Evolutionary conservation across 352 stramenopile species (phyloP).

Genomic region (Pilasporangium apinafurcum): DNA sequence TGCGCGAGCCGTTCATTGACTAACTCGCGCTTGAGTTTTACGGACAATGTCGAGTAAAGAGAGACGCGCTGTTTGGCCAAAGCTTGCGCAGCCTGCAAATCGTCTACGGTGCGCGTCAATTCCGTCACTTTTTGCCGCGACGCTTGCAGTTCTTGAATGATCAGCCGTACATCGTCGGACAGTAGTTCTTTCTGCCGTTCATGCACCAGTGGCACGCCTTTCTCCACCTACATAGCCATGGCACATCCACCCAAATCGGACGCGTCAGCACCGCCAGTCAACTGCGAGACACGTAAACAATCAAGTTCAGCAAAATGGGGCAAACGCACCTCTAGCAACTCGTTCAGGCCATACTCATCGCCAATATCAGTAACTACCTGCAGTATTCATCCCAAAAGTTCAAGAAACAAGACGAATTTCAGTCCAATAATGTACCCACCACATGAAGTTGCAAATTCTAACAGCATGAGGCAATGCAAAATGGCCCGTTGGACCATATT

Average conservation of each 20-base stretch:
- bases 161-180: constrained; percentile 7
- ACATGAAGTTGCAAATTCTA: neutral
- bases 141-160: constrained; percentile 15
- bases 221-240: constrained; percentile 7
- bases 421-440: neutral
- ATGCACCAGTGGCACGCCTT: neutral
- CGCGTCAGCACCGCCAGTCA: too few relatives aligned
- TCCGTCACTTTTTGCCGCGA: constrained; percentile 16
- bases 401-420: neutral
- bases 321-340: constrained; percentile 7
- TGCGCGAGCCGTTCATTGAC: constrained; percentile 72
- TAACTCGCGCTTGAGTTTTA: constrained; percentile 69
- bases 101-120: constrained; percentile 35
- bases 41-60: constrained; percentile 45
- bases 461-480: too few relatives aligned
- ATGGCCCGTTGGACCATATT: too few relatives aligned
- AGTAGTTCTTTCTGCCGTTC: neutral
- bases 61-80: constrained; percentile 38
- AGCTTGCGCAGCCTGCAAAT: constrained; percentile 49
- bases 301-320: neutral
- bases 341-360: constrained; percentile 10
- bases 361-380: constrained; percentile 14
- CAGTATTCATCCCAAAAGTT: neutral
- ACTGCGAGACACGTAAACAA: neutral
- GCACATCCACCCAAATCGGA: too few relatives aligned